Evolutionary conservation across 108 stramenopile genomes (phyloP).

Genomic region (Mediolabrus comicus): DNA sequence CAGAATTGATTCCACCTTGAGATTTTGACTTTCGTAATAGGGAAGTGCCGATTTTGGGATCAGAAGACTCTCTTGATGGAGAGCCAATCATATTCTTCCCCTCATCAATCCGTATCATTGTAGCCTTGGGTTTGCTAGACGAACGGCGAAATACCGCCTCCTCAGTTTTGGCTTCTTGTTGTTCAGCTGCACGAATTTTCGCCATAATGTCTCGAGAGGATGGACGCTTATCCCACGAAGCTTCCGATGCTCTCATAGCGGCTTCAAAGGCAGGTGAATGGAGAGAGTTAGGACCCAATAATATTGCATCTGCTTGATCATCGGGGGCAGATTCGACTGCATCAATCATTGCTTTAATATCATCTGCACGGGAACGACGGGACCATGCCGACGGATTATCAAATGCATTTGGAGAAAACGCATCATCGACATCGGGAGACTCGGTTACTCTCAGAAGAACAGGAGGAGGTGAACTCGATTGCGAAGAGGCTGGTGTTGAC

Average conservation of each 20-base stretch:
- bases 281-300: slow-evolving; percentile 19
- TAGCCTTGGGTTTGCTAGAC: neutral
- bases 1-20: slow-evolving; percentile 7
- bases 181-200: slow-evolving; percentile 37
- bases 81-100: neutral
- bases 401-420: neutral
- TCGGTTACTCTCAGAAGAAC: neutral
- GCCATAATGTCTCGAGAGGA: slow-evolving; percentile 43
- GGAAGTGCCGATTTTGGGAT: neutral
- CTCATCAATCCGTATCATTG: neutral
- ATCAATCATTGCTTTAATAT: slow-evolving; percentile 18
- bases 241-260: slow-evolving; percentile 37
- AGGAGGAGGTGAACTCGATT: neutral
- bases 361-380: neutral
- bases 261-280: slow-evolving; percentile 35
- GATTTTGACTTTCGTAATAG: neutral
- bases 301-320: slow-evolving; percentile 4
- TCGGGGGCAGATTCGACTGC: slow-evolving; percentile 21
- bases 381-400: neutral
- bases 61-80: neutral
- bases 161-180: slow-evolving; percentile 25
- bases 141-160: slow-evolving; percentile 1
- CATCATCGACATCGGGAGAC: neutral
- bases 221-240: slow-evolving; percentile 48
- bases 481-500: neutral